Conservation (phyloP, 2,329 filamentous ascomycete genomes). For the Aspergillus vadensis region DNA sequence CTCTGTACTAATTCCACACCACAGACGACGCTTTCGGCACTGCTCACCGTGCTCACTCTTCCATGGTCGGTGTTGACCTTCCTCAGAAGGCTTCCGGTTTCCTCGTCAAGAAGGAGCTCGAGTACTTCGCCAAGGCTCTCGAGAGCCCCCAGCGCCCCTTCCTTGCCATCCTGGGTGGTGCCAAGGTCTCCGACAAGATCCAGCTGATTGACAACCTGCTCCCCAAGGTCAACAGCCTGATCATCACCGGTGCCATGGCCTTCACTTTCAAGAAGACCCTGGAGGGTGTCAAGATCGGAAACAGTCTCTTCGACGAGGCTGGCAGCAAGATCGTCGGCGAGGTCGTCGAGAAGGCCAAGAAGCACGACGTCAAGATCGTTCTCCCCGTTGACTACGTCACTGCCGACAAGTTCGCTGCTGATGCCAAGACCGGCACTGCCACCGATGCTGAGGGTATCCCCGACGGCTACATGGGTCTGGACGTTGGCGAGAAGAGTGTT, state of each 20-base stretch:
- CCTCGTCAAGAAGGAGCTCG: constrained; percentile 99
- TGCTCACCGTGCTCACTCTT: constrained; percentile 96
- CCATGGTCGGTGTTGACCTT: constrained; percentile 96
- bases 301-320: constrained; percentile 88
- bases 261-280: constrained; percentile 99
- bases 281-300: constrained; percentile 83
- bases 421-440: constrained; percentile 78
- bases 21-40: constrained; percentile 97
- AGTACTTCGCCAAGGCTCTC: constrained; percentile 97
- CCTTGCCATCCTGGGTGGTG: constrained; percentile 96
- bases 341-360: constrained; percentile 93
- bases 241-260: constrained; percentile 97
- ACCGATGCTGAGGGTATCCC: constrained; percentile 88
- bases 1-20: background rate
- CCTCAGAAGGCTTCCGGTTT: constrained; percentile 97
- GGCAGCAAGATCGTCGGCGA: constrained; percentile 87
- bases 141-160: constrained; percentile 93
- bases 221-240: constrained; percentile 94
- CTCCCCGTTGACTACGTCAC: constrained; percentile 95
- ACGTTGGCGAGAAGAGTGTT: constrained; percentile 86
- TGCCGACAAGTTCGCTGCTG: constrained; percentile 87
- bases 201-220: constrained; percentile 98
- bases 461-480: constrained; percentile 97
- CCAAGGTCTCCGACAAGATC: constrained; percentile 99
- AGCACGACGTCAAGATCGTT: constrained; percentile 92